Evolutionary conservation across 192 early-diverging fungal genomes (phyloP).

Genomic region (Gaertneriomyces sp.): DNA sequence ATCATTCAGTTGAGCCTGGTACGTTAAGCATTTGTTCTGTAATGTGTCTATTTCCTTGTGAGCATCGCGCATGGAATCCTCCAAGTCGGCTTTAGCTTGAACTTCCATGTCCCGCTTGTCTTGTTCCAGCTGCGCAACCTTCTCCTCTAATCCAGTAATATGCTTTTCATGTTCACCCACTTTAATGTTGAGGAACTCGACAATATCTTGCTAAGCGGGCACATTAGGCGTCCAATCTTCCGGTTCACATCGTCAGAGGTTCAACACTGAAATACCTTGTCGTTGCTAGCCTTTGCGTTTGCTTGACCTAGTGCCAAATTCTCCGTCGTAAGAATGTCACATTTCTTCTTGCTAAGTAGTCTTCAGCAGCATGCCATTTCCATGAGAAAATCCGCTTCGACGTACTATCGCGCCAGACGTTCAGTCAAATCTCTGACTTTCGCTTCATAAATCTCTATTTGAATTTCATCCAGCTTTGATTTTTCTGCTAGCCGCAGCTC

Average conservation of each 20-base stretch:
- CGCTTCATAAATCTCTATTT: slow-evolving; percentile 54
- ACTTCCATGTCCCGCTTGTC: slow-evolving; percentile 44
- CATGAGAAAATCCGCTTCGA: slow-evolving; percentile 5
- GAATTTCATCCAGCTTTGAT: slow-evolving; percentile 34
- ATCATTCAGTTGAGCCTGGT: slow-evolving; percentile 50
- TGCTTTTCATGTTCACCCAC: slow-evolving; percentile 58
- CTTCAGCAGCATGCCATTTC: neutral
- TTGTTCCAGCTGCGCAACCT: slow-evolving; percentile 40
- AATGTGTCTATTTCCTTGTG: slow-evolving; percentile 41
- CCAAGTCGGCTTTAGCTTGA: slow-evolving; percentile 33
- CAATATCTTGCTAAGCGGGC: slow-evolving; percentile 54
- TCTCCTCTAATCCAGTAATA: slow-evolving; percentile 41
- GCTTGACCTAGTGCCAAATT: slow-evolving; percentile 47
- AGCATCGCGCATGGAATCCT: slow-evolving; percentile 17
- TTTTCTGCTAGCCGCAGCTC: slow-evolving; percentile 25
- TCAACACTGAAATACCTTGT: slow-evolving; percentile 39
- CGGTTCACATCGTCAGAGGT: slow-evolving; percentile 12
- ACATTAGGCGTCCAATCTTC: neutral
- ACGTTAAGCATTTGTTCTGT: slow-evolving; percentile 33
- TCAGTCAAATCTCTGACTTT: slow-evolving; percentile 49
- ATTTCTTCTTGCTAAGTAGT: slow-evolving; percentile 47
- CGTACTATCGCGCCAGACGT: slow-evolving; percentile 46
- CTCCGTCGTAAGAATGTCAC: slow-evolving; percentile 43
- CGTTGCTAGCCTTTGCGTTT: slow-evolving; percentile 51
- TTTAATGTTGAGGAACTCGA: slow-evolving; percentile 65